Evolutionary conservation across 768 basidiomycete species (phyloP).

Genomic region (Kwoniella sp.): DNA sequence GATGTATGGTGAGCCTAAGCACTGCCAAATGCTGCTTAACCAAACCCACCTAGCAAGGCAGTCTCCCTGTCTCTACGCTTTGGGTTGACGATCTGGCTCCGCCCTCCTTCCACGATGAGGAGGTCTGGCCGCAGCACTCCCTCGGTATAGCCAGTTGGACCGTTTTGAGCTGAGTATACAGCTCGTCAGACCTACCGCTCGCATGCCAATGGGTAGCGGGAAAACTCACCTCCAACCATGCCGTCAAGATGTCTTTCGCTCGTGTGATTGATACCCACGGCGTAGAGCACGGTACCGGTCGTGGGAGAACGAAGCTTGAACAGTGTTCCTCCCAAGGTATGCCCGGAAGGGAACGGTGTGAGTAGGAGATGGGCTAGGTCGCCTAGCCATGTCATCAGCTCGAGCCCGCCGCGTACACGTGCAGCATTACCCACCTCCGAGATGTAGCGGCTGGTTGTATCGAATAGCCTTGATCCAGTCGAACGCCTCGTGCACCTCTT

Average conservation of each 20-base stretch:
- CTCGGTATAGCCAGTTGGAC: constrained; percentile 38
- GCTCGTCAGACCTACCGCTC: neutral
- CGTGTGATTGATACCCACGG: constrained; percentile 93
- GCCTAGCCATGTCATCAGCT: constrained; percentile 22
- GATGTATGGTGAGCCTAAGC: neutral
- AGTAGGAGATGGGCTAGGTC: constrained; percentile 51
- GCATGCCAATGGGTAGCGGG: neutral
- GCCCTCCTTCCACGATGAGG: constrained; percentile 86
- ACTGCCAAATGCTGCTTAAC: neutral
- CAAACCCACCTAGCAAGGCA: constrained; percentile 65
- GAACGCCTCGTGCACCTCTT: constrained; percentile 89
- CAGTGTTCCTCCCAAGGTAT: constrained; percentile 91
- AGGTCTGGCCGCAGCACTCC: constrained; percentile 73
- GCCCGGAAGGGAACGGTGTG: constrained; percentile 90
- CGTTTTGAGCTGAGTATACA: constrained; percentile 20
- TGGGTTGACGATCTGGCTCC: constrained; percentile 74
- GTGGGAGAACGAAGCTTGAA: constrained; percentile 99
- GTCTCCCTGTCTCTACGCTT: constrained; percentile 85
- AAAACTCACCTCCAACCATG: constrained; percentile 57
- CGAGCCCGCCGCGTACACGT: neutral
- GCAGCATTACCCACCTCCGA: constrained; percentile 65
- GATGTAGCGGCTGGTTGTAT: constrained; percentile 91
- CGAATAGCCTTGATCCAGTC: constrained; percentile 84
- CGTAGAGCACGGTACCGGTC: constrained; percentile 90
- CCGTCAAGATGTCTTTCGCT: constrained; percentile 91